Evolutionary conservation across 441 rosid species (phyloP).

Genomic region (Jatropha multifida): DNA sequence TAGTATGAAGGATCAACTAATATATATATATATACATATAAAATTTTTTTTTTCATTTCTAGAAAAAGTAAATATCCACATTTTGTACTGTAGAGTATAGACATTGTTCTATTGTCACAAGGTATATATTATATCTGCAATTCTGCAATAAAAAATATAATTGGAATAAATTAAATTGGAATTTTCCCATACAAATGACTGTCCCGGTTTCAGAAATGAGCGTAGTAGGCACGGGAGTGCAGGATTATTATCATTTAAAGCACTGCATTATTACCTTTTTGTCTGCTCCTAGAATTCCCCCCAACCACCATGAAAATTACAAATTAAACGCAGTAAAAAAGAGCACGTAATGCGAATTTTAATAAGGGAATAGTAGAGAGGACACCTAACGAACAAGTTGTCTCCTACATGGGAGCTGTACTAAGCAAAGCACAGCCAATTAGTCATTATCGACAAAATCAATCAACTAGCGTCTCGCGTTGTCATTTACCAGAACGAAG

Average conservation of each 20-base stretch:
- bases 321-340: conserved; percentile 17
- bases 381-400: conserved; percentile 5
- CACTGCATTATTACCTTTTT: conserved; percentile 27
- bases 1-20: conserved; percentile 1
- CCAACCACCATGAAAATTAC: not conserved
- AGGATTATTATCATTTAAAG: conserved; percentile 29
- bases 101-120: not conserved
- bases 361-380: conserved; percentile 4
- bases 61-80: not conserved
- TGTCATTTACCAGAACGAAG: not conserved
- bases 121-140: not conserved
- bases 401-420: conserved; percentile 41
- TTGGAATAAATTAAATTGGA: not conserved
- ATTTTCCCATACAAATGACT: conserved; percentile 14
- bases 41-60: not conserved
- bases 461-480: not conserved
- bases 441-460: conserved; percentile 7
- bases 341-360: conserved; percentile 16
- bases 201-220: conserved; percentile 16
- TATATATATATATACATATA: not conserved
- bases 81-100: no score
- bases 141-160: not conserved
- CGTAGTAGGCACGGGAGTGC: conserved; percentile 21
- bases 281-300: conserved; percentile 24
- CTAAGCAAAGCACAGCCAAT: not conserved